Evolutionary conservation across 495 filamentous ascomycete genomes (phyloP).

Genomic region (Penicilliopsis zonata): DNA sequence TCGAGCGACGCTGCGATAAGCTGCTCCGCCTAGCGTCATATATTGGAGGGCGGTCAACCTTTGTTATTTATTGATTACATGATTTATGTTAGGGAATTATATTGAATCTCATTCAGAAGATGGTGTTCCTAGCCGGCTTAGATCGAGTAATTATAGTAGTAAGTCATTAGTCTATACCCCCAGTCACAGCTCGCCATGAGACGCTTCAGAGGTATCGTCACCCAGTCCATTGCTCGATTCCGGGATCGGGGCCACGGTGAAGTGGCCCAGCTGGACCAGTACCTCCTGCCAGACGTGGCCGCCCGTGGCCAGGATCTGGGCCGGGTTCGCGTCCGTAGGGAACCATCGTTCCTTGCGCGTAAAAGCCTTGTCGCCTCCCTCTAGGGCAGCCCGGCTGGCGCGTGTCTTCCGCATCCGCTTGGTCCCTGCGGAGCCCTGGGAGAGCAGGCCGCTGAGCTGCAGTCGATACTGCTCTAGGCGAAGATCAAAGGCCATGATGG

Average conservation of each 20-base stretch:
- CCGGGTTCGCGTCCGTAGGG: slow-evolving; percentile 48
- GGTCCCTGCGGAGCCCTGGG: slow-evolving; percentile 33
- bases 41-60: too few species aligned
- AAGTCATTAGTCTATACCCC: too few species aligned
- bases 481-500: slow-evolving; percentile 65
- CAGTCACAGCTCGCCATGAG: too few species aligned
- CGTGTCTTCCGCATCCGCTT: slow-evolving; percentile 68
- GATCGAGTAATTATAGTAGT: too few species aligned
- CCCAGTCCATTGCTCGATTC: slow-evolving; percentile 1
- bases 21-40: too few species aligned
- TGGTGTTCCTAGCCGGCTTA: too few species aligned
- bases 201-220: slow-evolving; percentile 4
- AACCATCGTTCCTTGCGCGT: slow-evolving; percentile 75
- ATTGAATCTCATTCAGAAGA: too few species aligned
- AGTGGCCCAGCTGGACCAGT: slow-evolving; percentile 23
- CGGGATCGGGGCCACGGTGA: slow-evolving; percentile 11
- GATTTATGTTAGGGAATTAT: too few species aligned
- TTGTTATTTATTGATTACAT: too few species aligned
- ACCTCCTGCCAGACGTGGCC: slow-evolving; percentile 49
- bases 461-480: slow-evolving; percentile 54
- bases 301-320: slow-evolving; percentile 53
- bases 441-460: slow-evolving; percentile 48
- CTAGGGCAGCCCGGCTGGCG: slow-evolving; percentile 68
- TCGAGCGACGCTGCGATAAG: too few species aligned
- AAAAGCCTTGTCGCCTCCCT: slow-evolving; percentile 61